phyloP scores from a whole-genome alignment of 495 filamentous ascomycete genomes.

The Hypoxylon subgilvum region DNA sequence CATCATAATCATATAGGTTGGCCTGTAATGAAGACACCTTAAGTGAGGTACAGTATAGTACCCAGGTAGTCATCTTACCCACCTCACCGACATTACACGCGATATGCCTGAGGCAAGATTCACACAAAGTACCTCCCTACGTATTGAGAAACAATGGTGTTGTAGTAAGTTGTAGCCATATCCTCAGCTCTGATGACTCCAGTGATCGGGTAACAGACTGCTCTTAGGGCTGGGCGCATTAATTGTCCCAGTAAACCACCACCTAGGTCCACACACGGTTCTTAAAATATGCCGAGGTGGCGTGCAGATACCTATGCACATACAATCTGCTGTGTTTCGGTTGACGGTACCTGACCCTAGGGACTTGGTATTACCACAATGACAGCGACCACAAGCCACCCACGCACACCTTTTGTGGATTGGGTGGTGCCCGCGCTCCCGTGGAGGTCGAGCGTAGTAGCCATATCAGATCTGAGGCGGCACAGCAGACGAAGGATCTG shows the following conservation, averaged over 20 bases:
- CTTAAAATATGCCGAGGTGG: slow-evolving; percentile 38
- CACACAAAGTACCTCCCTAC: too few relatives aligned
- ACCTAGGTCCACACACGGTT: slow-evolving; percentile 27
- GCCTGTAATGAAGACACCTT: too few relatives aligned
- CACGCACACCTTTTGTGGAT: not conserved
- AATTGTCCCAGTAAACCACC: slow-evolving; percentile 38
- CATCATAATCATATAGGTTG: too few relatives aligned
- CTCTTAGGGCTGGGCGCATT: slow-evolving; percentile 26
- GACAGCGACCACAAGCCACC: slow-evolving; percentile 11
- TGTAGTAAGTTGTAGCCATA: slow-evolving; percentile 28
- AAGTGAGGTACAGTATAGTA: too few relatives aligned
- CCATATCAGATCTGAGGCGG: slow-evolving; percentile 29
- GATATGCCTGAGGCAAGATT: too few relatives aligned
- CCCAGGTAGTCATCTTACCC: too few relatives aligned
- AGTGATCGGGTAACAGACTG: slow-evolving; percentile 14
- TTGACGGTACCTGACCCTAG: slow-evolving; percentile 33
- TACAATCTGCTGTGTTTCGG: slow-evolving; percentile 15
- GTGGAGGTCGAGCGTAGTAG: slow-evolving; percentile 2
- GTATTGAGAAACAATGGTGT: not conserved
- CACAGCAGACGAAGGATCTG: slow-evolving; percentile 16
- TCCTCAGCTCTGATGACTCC: slow-evolving; percentile 10
- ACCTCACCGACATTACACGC: too few relatives aligned
- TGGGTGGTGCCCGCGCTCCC: slow-evolving; percentile 5
- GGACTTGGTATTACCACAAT: slow-evolving; percentile 20
- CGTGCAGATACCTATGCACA: slow-evolving; percentile 31